These are phyloP conservation scores for Ceratobasidium sp. DNA, from an alignment of 1,284 basidiomycete genomes.

Conservation along the genomic window DNA sequence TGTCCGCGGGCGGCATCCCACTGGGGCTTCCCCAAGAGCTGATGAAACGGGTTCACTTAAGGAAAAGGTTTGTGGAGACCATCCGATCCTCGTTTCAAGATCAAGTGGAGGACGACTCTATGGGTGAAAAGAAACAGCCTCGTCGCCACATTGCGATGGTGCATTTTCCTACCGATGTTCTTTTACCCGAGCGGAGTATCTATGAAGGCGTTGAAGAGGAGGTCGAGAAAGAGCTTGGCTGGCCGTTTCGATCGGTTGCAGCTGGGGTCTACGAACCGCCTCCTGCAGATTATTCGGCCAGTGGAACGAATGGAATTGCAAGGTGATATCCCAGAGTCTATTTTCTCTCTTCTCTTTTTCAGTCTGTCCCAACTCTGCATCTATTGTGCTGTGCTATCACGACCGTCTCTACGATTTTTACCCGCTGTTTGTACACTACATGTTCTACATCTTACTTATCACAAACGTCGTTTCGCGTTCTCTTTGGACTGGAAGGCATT, in stretches of 20 bases:
- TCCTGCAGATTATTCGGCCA: background rate
- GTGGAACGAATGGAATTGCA: constrained; percentile 1
- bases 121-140: background rate
- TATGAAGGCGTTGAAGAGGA: constrained; percentile 32
- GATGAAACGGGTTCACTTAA: constrained; percentile 39
- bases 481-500: background rate
- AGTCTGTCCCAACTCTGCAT: background rate
- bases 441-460: constrained; percentile 1
- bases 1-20: constrained; percentile 30
- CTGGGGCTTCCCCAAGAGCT: constrained; percentile 37
- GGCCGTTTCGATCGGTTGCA: constrained; percentile 15
- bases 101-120: constrained; percentile 3
- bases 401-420: constrained; percentile 16
- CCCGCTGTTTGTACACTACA: constrained; percentile 35
- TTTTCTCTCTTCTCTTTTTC: background rate
- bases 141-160: constrained; percentile 3
- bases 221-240: constrained; percentile 31
- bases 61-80: constrained; percentile 40
- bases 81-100: constrained; percentile 38
- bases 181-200: constrained; percentile 30
- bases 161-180: background rate
- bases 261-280: constrained; percentile 16
- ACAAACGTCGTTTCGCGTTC: background rate
- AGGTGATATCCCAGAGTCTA: background rate
- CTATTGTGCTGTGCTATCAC: constrained; percentile 18